phyloP scores from a whole-genome alignment of 148 eudicot species.

The Mesembryanthemum crystallinum region DNA sequence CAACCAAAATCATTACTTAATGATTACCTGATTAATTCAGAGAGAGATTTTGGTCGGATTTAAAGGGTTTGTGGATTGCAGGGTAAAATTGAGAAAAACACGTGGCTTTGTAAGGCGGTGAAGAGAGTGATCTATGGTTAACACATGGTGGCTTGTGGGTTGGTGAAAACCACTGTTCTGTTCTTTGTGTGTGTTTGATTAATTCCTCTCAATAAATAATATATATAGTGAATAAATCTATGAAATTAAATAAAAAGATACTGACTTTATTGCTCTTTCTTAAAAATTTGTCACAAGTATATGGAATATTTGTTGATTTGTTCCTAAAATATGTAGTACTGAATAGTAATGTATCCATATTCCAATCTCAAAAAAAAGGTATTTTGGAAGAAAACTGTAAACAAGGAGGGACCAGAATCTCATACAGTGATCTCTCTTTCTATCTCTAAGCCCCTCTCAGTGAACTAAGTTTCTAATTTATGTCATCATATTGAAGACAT shows the following conservation, averaged over 20 bases:
- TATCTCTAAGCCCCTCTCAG: too few species aligned
- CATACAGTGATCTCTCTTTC: too few species aligned
- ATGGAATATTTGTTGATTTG: too few species aligned
- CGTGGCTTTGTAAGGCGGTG: conserved; percentile 21
- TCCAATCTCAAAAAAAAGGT: too few species aligned
- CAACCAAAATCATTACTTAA: neutral
- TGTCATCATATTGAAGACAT: too few species aligned
- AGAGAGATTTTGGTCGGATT: conserved; percentile 5
- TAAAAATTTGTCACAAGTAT: too few species aligned
- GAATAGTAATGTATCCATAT: too few species aligned
- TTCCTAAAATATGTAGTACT: too few species aligned
- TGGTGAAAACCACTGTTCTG: conserved; percentile 7
- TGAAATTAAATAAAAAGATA: neutral
- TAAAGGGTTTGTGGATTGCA: neutral
- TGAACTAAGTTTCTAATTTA: too few species aligned
- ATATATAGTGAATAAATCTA: neutral
- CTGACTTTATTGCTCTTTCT: conserved; percentile 6
- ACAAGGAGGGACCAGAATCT: too few species aligned
- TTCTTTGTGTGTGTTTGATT: conserved; percentile 9
- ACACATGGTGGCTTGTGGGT: conserved; percentile 36
- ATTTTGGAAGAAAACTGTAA: too few species aligned
- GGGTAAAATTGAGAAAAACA: conserved; percentile 14
- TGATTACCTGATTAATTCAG: conserved; percentile 20
- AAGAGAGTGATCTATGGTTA: conserved; percentile 23
- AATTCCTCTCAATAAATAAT: conserved; percentile 13